Evolutionary conservation across 2,329 filamentous ascomycete species (phyloP).

Genomic region (Pestalotiopsis fici): DNA sequence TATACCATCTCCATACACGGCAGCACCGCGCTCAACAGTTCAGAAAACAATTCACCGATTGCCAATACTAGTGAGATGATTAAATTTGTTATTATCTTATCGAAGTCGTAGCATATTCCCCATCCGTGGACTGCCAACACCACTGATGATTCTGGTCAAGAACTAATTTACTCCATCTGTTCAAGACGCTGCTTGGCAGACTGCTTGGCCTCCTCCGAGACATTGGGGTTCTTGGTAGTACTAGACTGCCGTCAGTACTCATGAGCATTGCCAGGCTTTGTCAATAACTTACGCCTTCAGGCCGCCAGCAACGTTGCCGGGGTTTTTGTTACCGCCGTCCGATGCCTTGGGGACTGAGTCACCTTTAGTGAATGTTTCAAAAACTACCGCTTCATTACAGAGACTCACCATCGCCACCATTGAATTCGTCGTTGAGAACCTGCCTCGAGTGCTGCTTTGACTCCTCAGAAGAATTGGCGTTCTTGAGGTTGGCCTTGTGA

Average conservation of each 20-base stretch:
- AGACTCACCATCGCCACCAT: conserved; percentile 37
- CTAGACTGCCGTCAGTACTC: conserved; percentile 28
- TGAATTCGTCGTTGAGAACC: conserved; percentile 52
- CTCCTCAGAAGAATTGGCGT: conserved; percentile 56
- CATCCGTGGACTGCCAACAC: too few relatives aligned
- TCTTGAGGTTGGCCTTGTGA: conserved; percentile 61
- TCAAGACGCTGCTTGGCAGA: conserved; percentile 53
- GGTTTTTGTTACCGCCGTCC: conserved; percentile 47
- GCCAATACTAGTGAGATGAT: too few relatives aligned
- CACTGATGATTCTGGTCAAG: too few relatives aligned
- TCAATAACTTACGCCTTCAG: conserved; percentile 48
- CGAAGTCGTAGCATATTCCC: too few relatives aligned
- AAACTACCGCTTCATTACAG: background rate
- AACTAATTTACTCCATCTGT: conserved; percentile 32
- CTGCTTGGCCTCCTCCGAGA: conserved; percentile 57
- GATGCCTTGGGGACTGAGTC: conserved; percentile 28
- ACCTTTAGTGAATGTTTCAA: background rate
- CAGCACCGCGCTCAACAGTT: too few relatives aligned
- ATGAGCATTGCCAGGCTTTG: background rate
- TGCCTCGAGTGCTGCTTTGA: conserved; percentile 56
- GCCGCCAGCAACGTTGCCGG: conserved; percentile 52
- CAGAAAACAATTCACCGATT: too few relatives aligned
- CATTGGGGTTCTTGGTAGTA: conserved; percentile 57
- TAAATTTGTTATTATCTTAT: too few relatives aligned
- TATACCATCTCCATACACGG: too few relatives aligned